A percentile compares a stretch with the other conserved stretches of the same genome.
These are phyloP conservation scores for Colletotrichum tabaci DNA, from an alignment of 2,329 filamentous ascomycete species.

Conservation along the genomic window DNA sequence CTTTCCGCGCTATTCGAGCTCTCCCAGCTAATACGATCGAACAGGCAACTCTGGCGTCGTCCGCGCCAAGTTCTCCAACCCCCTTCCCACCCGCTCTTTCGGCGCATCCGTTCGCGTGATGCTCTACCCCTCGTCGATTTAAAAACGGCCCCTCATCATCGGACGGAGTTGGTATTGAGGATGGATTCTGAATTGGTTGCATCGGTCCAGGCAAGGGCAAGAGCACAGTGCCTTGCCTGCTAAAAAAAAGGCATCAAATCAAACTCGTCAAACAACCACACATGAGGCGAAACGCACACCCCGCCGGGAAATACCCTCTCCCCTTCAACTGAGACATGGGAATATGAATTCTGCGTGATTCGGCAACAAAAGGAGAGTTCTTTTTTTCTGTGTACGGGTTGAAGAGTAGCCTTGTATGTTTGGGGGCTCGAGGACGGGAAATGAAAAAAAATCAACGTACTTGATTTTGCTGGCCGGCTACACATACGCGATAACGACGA, in stretches of 20 bases:
- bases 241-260: conserved; percentile 64
- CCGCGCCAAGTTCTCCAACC: conserved; percentile 95
- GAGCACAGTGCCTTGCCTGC: conserved; percentile 64
- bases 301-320: conserved; percentile 43
- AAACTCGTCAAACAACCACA: conserved; percentile 61
- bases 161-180: conserved; percentile 75
- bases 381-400: conserved; percentile 29
- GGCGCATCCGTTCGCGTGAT: conserved; percentile 96
- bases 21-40: conserved; percentile 10
- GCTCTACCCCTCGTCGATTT: conserved; percentile 98
- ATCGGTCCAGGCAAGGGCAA: conserved; percentile 72
- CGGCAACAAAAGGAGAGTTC: conserved; percentile 22
- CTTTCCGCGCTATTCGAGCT: conserved; percentile 27
- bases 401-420: conserved; percentile 39
- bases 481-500: conserved; percentile 42
- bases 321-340: conserved; percentile 42
- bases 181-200: conserved; percentile 74
- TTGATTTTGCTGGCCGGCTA: conserved; percentile 43
- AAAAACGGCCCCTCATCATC: conserved; percentile 65
- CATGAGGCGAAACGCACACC: conserved; percentile 43
- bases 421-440: conserved; percentile 40
- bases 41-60: conserved; percentile 97
- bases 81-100: conserved; percentile 97
- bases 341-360: conserved; percentile 41
- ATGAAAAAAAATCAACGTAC: conserved; percentile 40